phyloP scores from a whole-genome alignment of 2,329 filamentous ascomycete genomes.

The Venturia pyrina region DNA sequence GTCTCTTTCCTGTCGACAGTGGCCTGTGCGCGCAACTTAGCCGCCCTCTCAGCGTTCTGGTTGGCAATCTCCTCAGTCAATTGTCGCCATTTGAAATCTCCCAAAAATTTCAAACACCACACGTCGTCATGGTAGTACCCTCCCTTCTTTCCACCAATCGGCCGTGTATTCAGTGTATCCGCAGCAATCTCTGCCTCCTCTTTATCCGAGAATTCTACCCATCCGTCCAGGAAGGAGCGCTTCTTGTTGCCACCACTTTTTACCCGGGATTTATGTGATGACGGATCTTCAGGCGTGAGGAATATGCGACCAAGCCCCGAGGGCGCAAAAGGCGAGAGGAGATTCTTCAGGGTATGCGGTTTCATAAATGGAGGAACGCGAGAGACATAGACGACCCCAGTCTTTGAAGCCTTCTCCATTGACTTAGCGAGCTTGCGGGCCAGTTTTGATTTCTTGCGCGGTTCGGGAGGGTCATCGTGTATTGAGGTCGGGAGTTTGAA shows the following conservation, averaged over 20 bases:
- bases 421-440: slow-evolving; percentile 49
- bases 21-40: slow-evolving; percentile 69
- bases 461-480: not conserved
- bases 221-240: slow-evolving; percentile 71
- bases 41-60: slow-evolving; percentile 70
- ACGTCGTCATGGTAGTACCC: slow-evolving; percentile 77
- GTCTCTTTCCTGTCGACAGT: slow-evolving; percentile 67
- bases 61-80: slow-evolving; percentile 67
- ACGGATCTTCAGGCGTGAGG: slow-evolving; percentile 64
- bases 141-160: slow-evolving; percentile 75
- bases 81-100: slow-evolving; percentile 70
- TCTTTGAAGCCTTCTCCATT: slow-evolving; percentile 57
- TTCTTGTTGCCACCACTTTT: slow-evolving; percentile 74
- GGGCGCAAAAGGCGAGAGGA: slow-evolving; percentile 64
- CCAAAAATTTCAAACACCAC: slow-evolving; percentile 75
- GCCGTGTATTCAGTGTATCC: slow-evolving; percentile 65
- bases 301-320: slow-evolving; percentile 62
- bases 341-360: slow-evolving; percentile 62
- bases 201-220: slow-evolving; percentile 74
- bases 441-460: slow-evolving; percentile 6
- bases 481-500: not conserved
- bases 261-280: slow-evolving; percentile 55
- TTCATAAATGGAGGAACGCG: slow-evolving; percentile 86
- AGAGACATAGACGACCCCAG: slow-evolving; percentile 74
- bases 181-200: slow-evolving; percentile 66